Base-by-base conservation (phyloP, 495 filamentous ascomycete species). In the Cryomyces minteri region DNA sequence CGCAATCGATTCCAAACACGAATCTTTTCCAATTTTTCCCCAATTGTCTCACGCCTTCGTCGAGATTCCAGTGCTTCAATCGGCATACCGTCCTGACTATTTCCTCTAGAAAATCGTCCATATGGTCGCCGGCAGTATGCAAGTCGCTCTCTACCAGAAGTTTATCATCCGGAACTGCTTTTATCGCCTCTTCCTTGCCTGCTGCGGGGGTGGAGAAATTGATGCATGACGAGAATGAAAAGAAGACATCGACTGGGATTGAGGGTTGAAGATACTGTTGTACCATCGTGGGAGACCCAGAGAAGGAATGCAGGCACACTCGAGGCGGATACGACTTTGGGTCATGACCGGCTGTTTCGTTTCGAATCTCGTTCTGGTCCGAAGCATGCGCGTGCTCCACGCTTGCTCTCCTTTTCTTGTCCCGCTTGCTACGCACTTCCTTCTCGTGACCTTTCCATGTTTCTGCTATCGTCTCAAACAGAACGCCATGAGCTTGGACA, bases 271-370 rank as follows among this genome's bases (percentile, higher is more conserved):
- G 60, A 50, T 92, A 95, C 58, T 88, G 85, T 40, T 71, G 81
- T 31, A 94, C 54, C 29, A 74, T 70, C 36, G 90, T 78, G 18
- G 72, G 61, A n/a, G 82, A 72, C 0, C 87, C 92, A 32, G 83
- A 87, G 58, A 84, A 98, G 0, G 87, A 94, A 61, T 98, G 90
- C 53, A 98, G 70, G 56, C 90, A 98, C 53, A 96, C 79, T 32
- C 88, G 73, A 2, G 88, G 87, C 6, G 90, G 90, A 55, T 82
- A 98, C 0, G 81, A 81, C 39, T 70, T 67, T 37, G 68, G 65
- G 8, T 48, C 18, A 25, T 25, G 18, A 25, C 18, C 18, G 18
- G 18, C 18, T 2, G 18, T 25, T 1, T 25, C 28, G 10, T 5
- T 8, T 12, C 44, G 41, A 14, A 55, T 50, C 18, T 54, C 49